Evolutionary conservation across 441 rosid genomes (phyloP).

Genomic region (Isatis lusitanica): DNA sequence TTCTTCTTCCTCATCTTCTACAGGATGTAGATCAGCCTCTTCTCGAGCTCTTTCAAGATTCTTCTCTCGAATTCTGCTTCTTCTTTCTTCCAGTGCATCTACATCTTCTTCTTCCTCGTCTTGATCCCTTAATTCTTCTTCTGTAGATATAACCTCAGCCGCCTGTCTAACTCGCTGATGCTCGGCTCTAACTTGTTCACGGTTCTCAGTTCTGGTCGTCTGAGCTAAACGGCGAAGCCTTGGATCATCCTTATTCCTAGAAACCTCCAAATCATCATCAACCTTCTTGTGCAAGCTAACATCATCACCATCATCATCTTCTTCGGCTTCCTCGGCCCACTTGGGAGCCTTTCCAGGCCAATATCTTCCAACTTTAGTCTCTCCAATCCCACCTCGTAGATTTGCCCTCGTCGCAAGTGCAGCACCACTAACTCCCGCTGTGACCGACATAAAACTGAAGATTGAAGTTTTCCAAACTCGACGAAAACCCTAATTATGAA

Average conservation of each 20-base stretch:
- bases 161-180: conserved; percentile 68
- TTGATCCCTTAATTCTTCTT: conserved; percentile 62
- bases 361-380: conserved; percentile 80
- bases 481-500: neutral
- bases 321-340: conserved; percentile 83
- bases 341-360: conserved; percentile 96
- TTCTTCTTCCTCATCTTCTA: conserved; percentile 73
- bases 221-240: conserved; percentile 85
- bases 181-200: conserved; percentile 84
- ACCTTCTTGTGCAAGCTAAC: conserved; percentile 53
- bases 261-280: conserved; percentile 40
- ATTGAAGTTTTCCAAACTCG: no score
- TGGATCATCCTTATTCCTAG: conserved; percentile 59
- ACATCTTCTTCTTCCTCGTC: conserved; percentile 80
- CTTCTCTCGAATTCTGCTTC: conserved; percentile 68
- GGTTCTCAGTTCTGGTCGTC: conserved; percentile 60
- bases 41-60: conserved; percentile 61
- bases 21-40: conserved; percentile 58
- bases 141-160: conserved; percentile 75
- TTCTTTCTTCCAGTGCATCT: conserved; percentile 65
- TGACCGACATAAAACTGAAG: no score
- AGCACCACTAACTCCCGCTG: conserved; percentile 73
- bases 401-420: conserved; percentile 66
- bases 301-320: conserved; percentile 58
- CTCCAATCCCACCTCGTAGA: conserved; percentile 76